Percentiles rank a stretch among this genome's conserved stretches.
Conservation (phyloP, 331 rosid genomes). For the Malus hybrid region DNA sequence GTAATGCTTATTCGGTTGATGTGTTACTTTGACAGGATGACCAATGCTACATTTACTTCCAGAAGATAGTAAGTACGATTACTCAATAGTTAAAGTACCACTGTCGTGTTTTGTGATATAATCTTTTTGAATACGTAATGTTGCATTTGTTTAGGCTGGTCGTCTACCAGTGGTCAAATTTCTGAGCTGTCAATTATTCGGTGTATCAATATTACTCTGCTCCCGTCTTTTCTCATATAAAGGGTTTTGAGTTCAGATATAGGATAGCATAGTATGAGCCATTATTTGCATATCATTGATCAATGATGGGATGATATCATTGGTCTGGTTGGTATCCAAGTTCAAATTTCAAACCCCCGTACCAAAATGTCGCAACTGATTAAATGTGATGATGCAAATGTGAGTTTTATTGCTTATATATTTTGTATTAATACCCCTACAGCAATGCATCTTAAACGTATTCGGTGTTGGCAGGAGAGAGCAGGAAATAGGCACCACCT, state of each 20-base stretch:
- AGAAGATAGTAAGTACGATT: constrained; percentile 64
- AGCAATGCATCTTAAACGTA: background rate
- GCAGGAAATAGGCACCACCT: background rate
- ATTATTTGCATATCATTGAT: too few relatives aligned
- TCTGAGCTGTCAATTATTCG: background rate
- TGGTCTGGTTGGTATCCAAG: background rate
- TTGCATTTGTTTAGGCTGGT: background rate
- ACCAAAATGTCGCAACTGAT: background rate
- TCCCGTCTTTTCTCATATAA: background rate
- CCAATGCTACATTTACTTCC: constrained; percentile 41
- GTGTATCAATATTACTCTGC: background rate
- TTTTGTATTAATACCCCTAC: too few relatives aligned
- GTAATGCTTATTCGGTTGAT: background rate
- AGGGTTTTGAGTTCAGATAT: background rate
- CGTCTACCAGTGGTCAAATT: background rate
- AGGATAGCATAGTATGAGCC: background rate
- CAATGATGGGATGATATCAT: background rate
- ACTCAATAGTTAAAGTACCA: background rate
- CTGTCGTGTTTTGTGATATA: background rate
- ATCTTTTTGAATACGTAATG: background rate
- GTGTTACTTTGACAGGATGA: constrained; percentile 43
- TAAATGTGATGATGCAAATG: background rate
- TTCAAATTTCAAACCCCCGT: background rate
- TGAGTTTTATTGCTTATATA: background rate
- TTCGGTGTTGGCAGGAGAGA: constrained; percentile 1